Evolutionary conservation across 2,329 filamentous ascomycete genomes (phyloP), one percentile per base, ranked within the genome.

Genomic region (Fusarium sp.): DNA sequence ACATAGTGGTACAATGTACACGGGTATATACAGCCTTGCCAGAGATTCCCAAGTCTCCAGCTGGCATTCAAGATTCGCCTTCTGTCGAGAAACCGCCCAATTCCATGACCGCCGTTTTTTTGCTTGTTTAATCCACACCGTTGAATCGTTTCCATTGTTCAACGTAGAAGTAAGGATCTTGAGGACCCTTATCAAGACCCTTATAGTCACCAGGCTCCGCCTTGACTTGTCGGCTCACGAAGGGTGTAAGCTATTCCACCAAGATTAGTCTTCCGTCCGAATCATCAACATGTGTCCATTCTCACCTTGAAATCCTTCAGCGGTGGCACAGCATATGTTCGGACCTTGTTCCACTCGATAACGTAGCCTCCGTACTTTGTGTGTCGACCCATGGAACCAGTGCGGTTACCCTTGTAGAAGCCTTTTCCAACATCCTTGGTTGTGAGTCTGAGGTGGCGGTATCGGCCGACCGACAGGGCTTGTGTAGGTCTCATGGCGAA

Each of bases 321-420:
- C 52, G 88, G 87, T 44, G 96, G 95, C 77, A 94, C 94, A 63
- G 93, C 92, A 82, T 95, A 99, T 62, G 95, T 98, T 83, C 96
- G 92, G 80, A 98, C 94, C 85, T 97, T 98, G 63, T 87, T 84
- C 88, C 89, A 97, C 75, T 98, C 93, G 75, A 98, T 91, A 52
- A 91, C 82, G 83, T 96, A 99, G 57, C 92, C 92, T 83, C 96
- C 96, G 81, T 91, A 90, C 82, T 93, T 93, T 62, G 93, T 95
- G 84, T 97, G 94, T 20, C 87, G 85, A 82, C 96, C 96, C 91
- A 97, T 95, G 47, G 93, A 91, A 4, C 96, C 96, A 2, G 94
- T 92, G 52, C 95, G 89, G 79, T 93, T 98, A 81, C 96, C 96
- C 88, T 98, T 98, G 90, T 99, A 99, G 90, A 92, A 99, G 77